Evolutionary conservation across 371 early-diverging fungal species (phyloP), one percentile per base, ranked within the genome.

Genomic region (Choanephora cucurbitarum): DNA sequence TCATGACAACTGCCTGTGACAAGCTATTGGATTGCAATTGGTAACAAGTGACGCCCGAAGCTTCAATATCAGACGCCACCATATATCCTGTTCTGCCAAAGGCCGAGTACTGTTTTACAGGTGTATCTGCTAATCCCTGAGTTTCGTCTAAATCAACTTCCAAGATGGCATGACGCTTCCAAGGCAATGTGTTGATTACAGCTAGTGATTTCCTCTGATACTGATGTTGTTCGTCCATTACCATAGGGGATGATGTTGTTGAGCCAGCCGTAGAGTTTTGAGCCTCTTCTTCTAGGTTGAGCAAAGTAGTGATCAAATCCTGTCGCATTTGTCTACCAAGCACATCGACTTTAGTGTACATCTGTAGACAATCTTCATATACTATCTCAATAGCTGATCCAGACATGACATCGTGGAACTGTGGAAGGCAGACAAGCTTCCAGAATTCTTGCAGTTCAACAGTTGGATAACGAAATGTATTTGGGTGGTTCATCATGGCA

Each of bases 361-460:
- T 73, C 63, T 79, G 56, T 39, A 62, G 40, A 15, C 89, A 89
- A 64, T 97, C 96, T 11, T 82, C 73, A 65, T 94, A 94, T 19
- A 92, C 96, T 65, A 91, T 62, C 52, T 86, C 92, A 58, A 98
- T 96, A 1, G 90, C 77, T 4, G 92, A 88, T 0, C 97, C 98
- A 1, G 97, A 96, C 55, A 74, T 73, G 5, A 96, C 93, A 72
- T 96, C 95, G 60, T 97, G 98, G 66, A 97, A 97, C 72, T 98
- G 97, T 21, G 60, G 53, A 19, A 71, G 28, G 34, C 68, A 67
- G 28, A 70, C 31, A 44, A 64, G 58, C 61, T 95, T 92, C 96
- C 97, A 96, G 32, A 93, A 71, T 0, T 84, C 72, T 19, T 86
- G 86, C 5, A 97, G 57, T 56, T 90, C 86, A 0, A 70, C 70